Conservation (phyloP, 2,329 filamentous ascomycete genomes). For the Trichoderma pleuroti region DNA sequence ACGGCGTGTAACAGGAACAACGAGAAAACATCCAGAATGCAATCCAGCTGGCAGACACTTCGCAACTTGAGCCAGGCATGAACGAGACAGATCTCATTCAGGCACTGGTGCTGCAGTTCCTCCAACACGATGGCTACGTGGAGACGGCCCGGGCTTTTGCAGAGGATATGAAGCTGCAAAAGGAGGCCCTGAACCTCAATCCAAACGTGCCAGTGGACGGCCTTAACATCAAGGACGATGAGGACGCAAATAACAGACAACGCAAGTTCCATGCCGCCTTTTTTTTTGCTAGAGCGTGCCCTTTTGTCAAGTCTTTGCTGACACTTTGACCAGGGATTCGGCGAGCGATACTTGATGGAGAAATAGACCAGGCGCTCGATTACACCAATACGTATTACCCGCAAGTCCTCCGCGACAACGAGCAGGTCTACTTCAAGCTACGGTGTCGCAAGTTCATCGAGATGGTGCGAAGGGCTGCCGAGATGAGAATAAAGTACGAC, state of each 20-base stretch:
- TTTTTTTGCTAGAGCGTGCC: not conserved
- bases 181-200: conserved; percentile 62
- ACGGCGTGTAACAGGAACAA: conserved; percentile 48
- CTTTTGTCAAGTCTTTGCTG: not conserved
- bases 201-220: conserved; percentile 50
- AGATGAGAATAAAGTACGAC: conserved; percentile 52
- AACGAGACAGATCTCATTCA: conserved; percentile 78
- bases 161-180: conserved; percentile 72
- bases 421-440: conserved; percentile 82
- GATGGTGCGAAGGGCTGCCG: conserved; percentile 76
- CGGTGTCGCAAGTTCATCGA: conserved; percentile 92
- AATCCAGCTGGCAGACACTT: conserved; percentile 57
- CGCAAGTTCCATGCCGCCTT: conserved; percentile 50
- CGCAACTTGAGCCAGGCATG: conserved; percentile 58
- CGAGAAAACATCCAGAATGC: conserved; percentile 55
- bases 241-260: conserved; percentile 82
- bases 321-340: conserved; percentile 64
- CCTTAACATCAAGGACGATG: conserved; percentile 71
- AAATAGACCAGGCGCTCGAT: conserved; percentile 87
- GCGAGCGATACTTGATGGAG: conserved; percentile 80
- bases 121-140: conserved; percentile 93
- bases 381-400: conserved; percentile 76
- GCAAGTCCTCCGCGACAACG: conserved; percentile 72
- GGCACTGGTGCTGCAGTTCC: conserved; percentile 75
- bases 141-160: conserved; percentile 89